A percentile compares a stretch with the other conserved stretches of the same genome.
Evolutionary conservation across 1,284 basidiomycete species (phyloP).

Genomic region (Sporisorium exsertum): DNA sequence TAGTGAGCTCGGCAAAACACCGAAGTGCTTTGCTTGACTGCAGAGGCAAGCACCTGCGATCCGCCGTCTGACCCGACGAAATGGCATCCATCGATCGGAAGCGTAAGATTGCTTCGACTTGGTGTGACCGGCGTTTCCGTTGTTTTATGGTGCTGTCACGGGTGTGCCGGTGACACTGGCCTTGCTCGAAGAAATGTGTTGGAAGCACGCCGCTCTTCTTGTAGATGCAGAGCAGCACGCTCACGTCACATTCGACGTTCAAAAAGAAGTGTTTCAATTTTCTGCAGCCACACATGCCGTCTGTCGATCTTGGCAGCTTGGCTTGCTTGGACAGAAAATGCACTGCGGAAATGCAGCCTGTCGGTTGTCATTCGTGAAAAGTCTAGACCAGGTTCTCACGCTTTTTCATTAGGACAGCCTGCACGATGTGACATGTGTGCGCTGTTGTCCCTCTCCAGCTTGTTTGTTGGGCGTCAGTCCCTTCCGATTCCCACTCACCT

Average conservation of each 20-base stretch:
- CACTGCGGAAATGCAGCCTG: background rate
- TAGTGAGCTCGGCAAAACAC: background rate
- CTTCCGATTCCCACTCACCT: background rate
- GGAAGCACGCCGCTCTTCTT: too few species aligned
- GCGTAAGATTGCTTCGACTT: too few species aligned
- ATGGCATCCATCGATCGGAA: too few species aligned
- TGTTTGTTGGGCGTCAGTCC: background rate
- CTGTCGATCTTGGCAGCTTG: constrained; percentile 36
- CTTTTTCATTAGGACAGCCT: background rate
- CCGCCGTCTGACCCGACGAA: too few species aligned
- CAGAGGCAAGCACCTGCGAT: too few species aligned
- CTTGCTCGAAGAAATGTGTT: too few species aligned
- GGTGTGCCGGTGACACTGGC: too few species aligned
- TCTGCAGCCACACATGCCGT: constrained; percentile 18
- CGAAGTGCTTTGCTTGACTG: too few species aligned
- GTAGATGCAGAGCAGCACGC: background rate
- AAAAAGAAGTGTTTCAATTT: background rate
- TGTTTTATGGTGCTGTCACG: too few species aligned
- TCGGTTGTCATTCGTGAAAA: background rate
- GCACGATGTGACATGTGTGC: background rate
- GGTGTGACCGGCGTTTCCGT: too few species aligned
- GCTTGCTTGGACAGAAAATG: constrained; percentile 6
- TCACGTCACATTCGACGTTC: constrained; percentile 9
- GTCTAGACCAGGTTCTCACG: constrained; percentile 7
- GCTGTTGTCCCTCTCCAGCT: too few species aligned